Evolutionary conservation across 78 protist genomes (phyloP), one percentile per base, ranked within the genome.

Genomic region (Salpingoeca rosetta): DNA sequence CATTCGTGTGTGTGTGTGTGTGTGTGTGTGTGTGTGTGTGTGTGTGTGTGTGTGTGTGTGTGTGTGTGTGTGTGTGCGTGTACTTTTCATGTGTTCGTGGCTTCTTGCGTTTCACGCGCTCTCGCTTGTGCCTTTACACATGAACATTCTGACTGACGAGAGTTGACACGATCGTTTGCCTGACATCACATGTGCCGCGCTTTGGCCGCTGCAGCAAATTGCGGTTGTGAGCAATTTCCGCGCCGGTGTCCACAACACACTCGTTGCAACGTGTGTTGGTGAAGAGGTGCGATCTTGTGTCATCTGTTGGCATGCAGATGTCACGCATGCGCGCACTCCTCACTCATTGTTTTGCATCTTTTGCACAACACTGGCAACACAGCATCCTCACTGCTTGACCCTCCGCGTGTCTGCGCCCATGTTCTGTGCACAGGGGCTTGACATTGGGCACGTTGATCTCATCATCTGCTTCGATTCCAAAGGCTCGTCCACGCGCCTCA

Each of bases 241-340:
- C 28, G 0, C 24, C 31, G 98, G 99, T 65, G 37, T 1, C 17
- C 78, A 41, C 90, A 97, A 96, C 87, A 86, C 90, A 1, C 79
- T 97, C 28, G 98, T 97, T 10, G 65, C 97, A 25, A 98, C 99
- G 24, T 88, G 88, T 80, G 92, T 97, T 39, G 99, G 98, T 45
- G 98, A 96, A 51, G 98, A 96, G 80, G 65, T 51, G 65, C 17
- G 7, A 7, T 51, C 65, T 7, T 51, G 7, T 17, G 17, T 51
- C 65, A 51, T 7, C 65, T 17, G 17, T 22, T 51, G 31, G 31
- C 17, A 51, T 7, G 31, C 65, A 51, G 17, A 7, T 22, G 65
- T 17, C 65, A 51, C 17, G 31, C 7, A 51, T 22, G 17, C 17
- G 31, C 31, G 31, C 65, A 17, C 65, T 51, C 31, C 65, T 7